Conservation (phyloP, 768 basidiomycete genomes). For the Rhizopogon vinicolor region DNA sequence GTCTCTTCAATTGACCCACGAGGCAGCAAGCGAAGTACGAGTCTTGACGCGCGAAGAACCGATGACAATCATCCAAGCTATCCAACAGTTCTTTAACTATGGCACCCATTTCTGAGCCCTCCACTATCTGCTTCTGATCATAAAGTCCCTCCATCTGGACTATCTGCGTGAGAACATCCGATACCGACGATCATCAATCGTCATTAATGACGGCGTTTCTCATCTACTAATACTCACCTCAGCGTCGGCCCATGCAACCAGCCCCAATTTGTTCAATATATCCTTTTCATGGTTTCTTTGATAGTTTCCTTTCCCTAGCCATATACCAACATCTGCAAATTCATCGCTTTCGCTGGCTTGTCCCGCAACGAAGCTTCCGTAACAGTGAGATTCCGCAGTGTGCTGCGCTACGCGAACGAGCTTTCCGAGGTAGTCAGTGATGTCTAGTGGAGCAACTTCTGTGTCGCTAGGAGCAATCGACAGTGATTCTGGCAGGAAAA, state of each 20-base stretch:
- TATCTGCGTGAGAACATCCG: background rate
- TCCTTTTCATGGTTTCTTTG: conserved; percentile 23
- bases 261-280: conserved; percentile 30
- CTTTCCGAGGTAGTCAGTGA: conserved; percentile 8
- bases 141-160: background rate
- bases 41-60: conserved; percentile 11
- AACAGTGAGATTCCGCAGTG: conserved; percentile 35
- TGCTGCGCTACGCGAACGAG: conserved; percentile 36
- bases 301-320: conserved; percentile 41
- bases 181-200: background rate
- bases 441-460: conserved; percentile 2
- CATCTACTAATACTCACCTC: conserved; percentile 5
- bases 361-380: conserved; percentile 52
- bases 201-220: background rate
- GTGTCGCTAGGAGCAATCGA: background rate
- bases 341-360: conserved; percentile 55
- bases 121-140: background rate
- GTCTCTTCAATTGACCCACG: conserved; percentile 24
- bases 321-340: conserved; percentile 47
- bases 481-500: conserved; percentile 7
- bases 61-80: conserved; percentile 6
- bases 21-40: conserved; percentile 33
- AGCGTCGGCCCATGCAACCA: conserved; percentile 17
- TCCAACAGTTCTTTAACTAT: background rate
- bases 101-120: background rate